Evolutionary conservation across 768 basidiomycete genomes (phyloP), one percentile per base, ranked within the genome.

Genomic region (Amanita molliuscula): DNA sequence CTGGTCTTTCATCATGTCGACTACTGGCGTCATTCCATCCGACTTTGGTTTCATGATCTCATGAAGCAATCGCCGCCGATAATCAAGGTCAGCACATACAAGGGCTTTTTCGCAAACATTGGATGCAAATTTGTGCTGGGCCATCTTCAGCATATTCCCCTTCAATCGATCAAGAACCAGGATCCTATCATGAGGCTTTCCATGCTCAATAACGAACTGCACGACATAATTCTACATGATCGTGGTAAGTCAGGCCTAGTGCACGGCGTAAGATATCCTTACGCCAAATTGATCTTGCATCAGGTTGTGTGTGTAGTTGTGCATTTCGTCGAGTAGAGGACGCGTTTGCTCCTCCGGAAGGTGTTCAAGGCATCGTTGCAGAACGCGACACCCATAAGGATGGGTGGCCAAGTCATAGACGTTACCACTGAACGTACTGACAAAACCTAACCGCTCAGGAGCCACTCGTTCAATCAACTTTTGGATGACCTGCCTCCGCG

Each of bases 51-150:
- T 63, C 68, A 95, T 77, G 50, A 97, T 79, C 64, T 96, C 94
- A 23, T 89, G 81, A 52, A 97, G 79, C 37, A 97, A 68, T 31
- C 65, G 62, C 7, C 75, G 76, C 40, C 90, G 82, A 53, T 75
- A 82, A 8, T 83, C 81, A 0, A 72, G 29, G 48, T 79, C 76
- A 0, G 86, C 79, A 29, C 74, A 79, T 25, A 81, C 63, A 31
- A 95, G 74, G 4, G 90, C 91, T 65, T 91, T 93, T 67, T 95
- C 94, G 63, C 86, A 88, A 16, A 97, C 95, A 59, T 99, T 98
- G 4, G 93, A 96, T 4, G 91, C 93, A 59, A 89, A 95, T 62
- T 95, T 95, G 63, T 91, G 90, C 47, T 82, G 78, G 1, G 90
- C 78, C 75, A 94, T 80, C 53, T 73, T 71, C 37, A 93, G 63